phyloP scores from a whole-genome alignment of 1,139 yeast species.

The Kodamaea alishanica region DNA sequence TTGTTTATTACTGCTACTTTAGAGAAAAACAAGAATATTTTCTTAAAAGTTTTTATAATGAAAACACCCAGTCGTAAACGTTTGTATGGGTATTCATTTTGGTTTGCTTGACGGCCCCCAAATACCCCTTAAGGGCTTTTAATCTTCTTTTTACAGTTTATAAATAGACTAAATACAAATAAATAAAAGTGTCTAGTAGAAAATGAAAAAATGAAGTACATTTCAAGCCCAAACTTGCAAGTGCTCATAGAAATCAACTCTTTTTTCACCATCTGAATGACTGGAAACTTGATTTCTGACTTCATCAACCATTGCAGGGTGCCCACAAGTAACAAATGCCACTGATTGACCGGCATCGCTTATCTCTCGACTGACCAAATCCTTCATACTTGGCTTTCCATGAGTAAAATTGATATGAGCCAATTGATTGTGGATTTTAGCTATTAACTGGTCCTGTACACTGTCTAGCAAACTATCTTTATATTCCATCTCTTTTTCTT shows the following conservation, averaged over 20 bases:
- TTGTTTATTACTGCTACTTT: too few relatives aligned
- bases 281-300: constrained; percentile 36
- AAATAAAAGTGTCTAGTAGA: too few relatives aligned
- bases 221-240: constrained; percentile 35
- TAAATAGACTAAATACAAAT: too few relatives aligned
- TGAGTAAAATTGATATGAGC: constrained; percentile 25
- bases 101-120: too few relatives aligned
- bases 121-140: too few relatives aligned
- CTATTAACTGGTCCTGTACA: background rate
- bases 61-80: too few relatives aligned
- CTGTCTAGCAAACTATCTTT: background rate
- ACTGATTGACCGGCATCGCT: constrained; percentile 27
- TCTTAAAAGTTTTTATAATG: too few relatives aligned
- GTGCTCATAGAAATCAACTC: constrained; percentile 48
- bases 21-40: too few relatives aligned
- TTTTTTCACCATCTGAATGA: constrained; percentile 24
- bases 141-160: too few relatives aligned
- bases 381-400: constrained; percentile 33
- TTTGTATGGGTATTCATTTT: too few relatives aligned
- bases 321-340: constrained; percentile 52
- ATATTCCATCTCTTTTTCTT: constrained; percentile 7
- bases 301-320: constrained; percentile 50
- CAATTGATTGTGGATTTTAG: constrained; percentile 11
- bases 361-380: constrained; percentile 25
- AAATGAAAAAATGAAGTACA: background rate